Base-by-base conservation (phyloP, 179 eudicot genomes). In the Beta macrorhiza region DNA sequence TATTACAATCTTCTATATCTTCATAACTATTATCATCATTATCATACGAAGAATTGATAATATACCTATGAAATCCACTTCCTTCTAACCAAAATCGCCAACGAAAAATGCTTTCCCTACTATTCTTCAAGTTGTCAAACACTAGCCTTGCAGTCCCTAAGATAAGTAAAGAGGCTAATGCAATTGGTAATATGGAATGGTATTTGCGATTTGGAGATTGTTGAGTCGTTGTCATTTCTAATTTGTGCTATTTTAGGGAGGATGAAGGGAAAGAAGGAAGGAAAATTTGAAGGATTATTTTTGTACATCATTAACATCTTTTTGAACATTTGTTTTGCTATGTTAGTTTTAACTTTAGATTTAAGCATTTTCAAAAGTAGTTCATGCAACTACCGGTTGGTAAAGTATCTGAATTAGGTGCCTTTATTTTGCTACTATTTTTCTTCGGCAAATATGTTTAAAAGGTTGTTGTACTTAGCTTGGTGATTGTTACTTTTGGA, bases 301-400 rank as follows among this genome's bases (percentile, higher is more conserved):
- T 77, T 3, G 47, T 47, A 47, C 49, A 44, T 44, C 0, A 9
- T 49, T 70, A 9, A 49, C 11, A 49, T 49, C 53, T 13, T 63
- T 25, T 52, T 79, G 62, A 53, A 29, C 37, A 15, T 55, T 3
- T 37, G 51, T 58, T 84, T 78, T 64, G 59, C 37, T 20, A 52
- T 81, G 15, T 75, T 64, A 42, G 76, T 25, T 44, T 59, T 83
- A 74, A 79, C 90, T 88, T 92, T 74, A 64, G 74, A 62, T 86
- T 69, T 75, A 92, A 92, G 93, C 76, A 58, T 89, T 70, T 79
- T 86, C 44, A 62, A 74, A 72, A 75, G 77, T 37, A 37, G 78
- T 29, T 65, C 82, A 86, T 87, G 80, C 83, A 90, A 92, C 97
- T 59, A 91, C 90, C 86, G 87, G 94, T 91, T 88, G 97, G 93